Evolutionary conservation across 2,329 filamentous ascomycete genomes (phyloP), one percentile per base, ranked within the genome.

Genomic region (Aspergillus ustus): DNA sequence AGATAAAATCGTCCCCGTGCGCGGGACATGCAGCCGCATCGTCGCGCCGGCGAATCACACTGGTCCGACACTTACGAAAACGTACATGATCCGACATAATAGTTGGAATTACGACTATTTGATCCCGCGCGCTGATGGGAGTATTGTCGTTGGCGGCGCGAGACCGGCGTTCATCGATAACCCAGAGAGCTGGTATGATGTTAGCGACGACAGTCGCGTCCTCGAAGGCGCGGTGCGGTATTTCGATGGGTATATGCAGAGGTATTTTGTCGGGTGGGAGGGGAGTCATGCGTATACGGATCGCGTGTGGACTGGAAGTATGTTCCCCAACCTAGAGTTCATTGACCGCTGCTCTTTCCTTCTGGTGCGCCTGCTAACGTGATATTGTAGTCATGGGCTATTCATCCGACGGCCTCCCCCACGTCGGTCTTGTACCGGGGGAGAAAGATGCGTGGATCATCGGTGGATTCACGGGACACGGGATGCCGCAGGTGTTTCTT

Each of bases 1-100:
- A 8, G 86, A 88, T 65, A 82, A 93, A 8, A 90, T 96, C 64
- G 86, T 93, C 2, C 93, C 93, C 0, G 88, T 91, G 2, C 83
- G 91, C 25, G 92, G 91, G 1, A 70, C 75, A 31, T 77, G 76
- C 62, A 69, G 73, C 54, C 73, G 73, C 6, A 73, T 78, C 17
- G 60, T 70, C 7, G 66, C 69, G 3, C 70, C 73, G 4, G 11
- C 45, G 6, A 40, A 4, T 29, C 20, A 3, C 8, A 9, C 44
- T 5, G 22, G 56, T 13, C 51, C 67, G 50, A 69, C 74, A 55
- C 64, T 72, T 25, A 63, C 75, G 65, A 71, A 75, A 2, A 87
- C 86, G 1, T 89, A 88, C 67, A 87, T 82, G 20, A 87, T 90
- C 65, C 84, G 89, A 28, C 87, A 87, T 69, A 78, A 80, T 2